Evolutionary conservation across 495 filamentous ascomycete genomes (phyloP).

Genomic region (Gamarada debralockiae): DNA sequence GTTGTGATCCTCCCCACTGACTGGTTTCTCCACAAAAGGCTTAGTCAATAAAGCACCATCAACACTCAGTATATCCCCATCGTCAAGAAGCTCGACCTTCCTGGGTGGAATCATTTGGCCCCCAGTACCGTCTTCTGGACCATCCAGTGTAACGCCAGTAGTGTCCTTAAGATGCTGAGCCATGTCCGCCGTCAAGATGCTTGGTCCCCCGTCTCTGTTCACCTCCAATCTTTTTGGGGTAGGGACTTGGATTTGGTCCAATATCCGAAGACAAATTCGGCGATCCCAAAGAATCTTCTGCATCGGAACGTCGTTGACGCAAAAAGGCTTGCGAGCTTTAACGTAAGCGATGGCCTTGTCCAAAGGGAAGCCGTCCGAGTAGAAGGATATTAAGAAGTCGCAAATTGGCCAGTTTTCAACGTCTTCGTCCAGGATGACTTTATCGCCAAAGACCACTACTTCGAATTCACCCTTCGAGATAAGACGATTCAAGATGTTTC

Average conservation of each 20-base stretch:
- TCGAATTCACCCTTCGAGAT: constrained; percentile 91
- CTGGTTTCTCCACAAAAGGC: constrained; percentile 97
- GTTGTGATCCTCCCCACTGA: constrained; percentile 98
- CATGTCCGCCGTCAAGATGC: constrained; percentile 67
- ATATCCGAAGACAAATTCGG: constrained; percentile 77
- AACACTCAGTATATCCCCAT: constrained; percentile 81
- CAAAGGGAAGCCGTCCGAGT: constrained; percentile 93
- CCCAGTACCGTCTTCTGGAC: constrained; percentile 67
- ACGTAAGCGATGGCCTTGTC: constrained; percentile 97
- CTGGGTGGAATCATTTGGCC: constrained; percentile 49
- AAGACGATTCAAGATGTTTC: constrained; percentile 90
- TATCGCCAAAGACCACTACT: constrained; percentile 95
- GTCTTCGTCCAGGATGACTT: constrained; percentile 92
- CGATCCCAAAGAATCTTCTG: constrained; percentile 98
- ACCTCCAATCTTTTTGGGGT: constrained; percentile 90
- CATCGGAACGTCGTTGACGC: constrained; percentile 97
- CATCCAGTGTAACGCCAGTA: constrained; percentile 75
- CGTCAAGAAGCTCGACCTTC: constrained; percentile 77
- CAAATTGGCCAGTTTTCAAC: constrained; percentile 73
- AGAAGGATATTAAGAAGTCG: constrained; percentile 97
- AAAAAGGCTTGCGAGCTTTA: constrained; percentile 87
- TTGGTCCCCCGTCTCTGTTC: constrained; percentile 89
- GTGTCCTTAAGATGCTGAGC: constrained; percentile 73
- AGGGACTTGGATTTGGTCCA: constrained; percentile 84
- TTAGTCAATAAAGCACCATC: constrained; percentile 81